A percentile compares a stretch with the other conserved stretches of the same genome.
Evolutionary conservation across 768 basidiomycete species (phyloP).

Genomic region (Leccinum boreale): DNA sequence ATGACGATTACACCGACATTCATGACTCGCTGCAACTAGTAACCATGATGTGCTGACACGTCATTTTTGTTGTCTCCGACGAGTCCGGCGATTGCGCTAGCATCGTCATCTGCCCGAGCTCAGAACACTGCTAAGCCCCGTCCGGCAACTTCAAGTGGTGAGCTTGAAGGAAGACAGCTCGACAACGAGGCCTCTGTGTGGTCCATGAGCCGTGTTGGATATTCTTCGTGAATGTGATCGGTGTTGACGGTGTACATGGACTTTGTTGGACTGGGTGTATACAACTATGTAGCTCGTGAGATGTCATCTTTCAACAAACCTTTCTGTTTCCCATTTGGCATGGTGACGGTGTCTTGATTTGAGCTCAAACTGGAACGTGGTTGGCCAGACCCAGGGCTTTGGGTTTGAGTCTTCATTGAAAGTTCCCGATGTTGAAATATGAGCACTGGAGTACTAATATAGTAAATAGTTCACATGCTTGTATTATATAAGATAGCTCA

Average conservation of each 20-base stretch:
- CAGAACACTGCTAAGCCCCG: constrained; percentile 45
- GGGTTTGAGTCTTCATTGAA: constrained; percentile 10
- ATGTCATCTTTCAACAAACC: constrained; percentile 60
- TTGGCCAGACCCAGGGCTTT: constrained; percentile 32
- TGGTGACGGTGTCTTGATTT: constrained; percentile 25
- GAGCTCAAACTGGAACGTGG: constrained; percentile 61
- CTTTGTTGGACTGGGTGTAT: constrained; percentile 54
- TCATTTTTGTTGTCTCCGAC: too few species aligned
- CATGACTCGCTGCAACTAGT: too few species aligned
- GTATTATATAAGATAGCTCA: too few species aligned
- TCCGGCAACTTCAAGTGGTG: constrained; percentile 38
- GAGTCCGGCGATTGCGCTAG: too few species aligned
- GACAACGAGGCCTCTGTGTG: constrained; percentile 61
- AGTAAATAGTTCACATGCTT: too few species aligned
- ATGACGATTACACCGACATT: too few species aligned
- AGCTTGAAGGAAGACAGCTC: constrained; percentile 50
- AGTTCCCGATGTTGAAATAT: too few species aligned
- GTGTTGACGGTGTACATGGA: constrained; percentile 44
- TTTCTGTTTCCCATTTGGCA: constrained; percentile 35
- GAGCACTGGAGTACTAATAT: too few species aligned
- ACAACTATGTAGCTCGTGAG: constrained; percentile 39
- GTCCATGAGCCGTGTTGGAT: constrained; percentile 41
- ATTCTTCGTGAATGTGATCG: constrained; percentile 25
- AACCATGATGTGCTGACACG: too few species aligned
- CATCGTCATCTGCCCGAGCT: constrained; percentile 54